Evolutionary conservation across 176 grass and related monocot species (phyloP), one percentile per base, ranked within the genome.

Genomic region (Stipa capillata): DNA sequence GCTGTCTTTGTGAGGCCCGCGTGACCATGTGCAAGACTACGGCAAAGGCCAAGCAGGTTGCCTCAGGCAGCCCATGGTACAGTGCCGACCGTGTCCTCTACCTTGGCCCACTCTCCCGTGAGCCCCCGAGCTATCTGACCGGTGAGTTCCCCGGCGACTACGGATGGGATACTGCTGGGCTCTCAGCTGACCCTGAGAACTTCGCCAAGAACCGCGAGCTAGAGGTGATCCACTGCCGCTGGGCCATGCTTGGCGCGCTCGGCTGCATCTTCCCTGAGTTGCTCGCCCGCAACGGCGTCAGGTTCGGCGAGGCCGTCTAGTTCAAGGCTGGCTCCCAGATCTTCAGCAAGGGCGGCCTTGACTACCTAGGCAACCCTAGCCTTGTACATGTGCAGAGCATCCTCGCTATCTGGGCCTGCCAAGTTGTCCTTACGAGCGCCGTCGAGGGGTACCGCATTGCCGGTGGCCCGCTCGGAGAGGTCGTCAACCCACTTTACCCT

Each of bases 381-480:
- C 50, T 97, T 48, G 39, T 97, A 79, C 93, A 97, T n/a, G 93
- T 85, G 2, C 93, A 97, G 85, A 97, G 93, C 83, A 97, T 97
- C 65, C 63, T 97, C 1, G 88, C 93, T 34, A 93, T 97, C 27
- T 97, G 93, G 93, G 93, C 90, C 0, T 77, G n/a, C 80, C 93
- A 97, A 67, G 90, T 97, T 2, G 67, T 97, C 24, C 80, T 97
- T 39, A 97, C 93, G 90, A 90, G 94, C 60, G 90, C 90, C 36
- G 86, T 97, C 20, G 94, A 97, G 88, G 94, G 94, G 0, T 97
- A 89, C 83, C 87, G 88, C 66, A 59, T 97, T 4, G 88, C 90
- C 35, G 88, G 94, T 10, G 94, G 90, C 2, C 94, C 94, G 60
- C 86, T 97, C 8, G 94, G 94, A 3, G 94, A 97, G 88, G 80